Evolutionary conservation across 2,329 filamentous ascomycete genomes (phyloP).

Genomic region (Sporothrix variecibatus): DNA sequence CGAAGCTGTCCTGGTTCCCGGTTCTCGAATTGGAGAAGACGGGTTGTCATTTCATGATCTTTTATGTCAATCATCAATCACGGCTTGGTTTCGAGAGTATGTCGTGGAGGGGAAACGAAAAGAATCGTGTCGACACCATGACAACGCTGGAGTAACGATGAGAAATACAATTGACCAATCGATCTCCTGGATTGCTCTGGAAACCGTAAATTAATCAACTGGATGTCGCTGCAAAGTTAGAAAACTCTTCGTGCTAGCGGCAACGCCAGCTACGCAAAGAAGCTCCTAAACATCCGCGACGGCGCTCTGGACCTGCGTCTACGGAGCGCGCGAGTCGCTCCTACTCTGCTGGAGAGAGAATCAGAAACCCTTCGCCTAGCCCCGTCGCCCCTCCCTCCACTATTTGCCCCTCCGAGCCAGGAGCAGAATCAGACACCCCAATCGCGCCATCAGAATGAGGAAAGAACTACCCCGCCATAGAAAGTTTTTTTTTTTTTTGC

Average conservation of each 20-base stretch:
- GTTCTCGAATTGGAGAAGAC: slow-evolving; percentile 14
- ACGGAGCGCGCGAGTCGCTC: not conserved
- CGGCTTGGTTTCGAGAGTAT: not conserved
- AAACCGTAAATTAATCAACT: slow-evolving; percentile 14
- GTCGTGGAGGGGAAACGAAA: not conserved
- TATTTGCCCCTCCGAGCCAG: slow-evolving; percentile 22
- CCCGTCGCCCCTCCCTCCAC: not conserved
- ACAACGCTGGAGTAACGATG: not conserved
- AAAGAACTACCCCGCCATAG: slow-evolving; percentile 26
- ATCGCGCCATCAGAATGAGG: slow-evolving; percentile 23
- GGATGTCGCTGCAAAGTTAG: not conserved
- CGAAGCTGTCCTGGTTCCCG: slow-evolving; percentile 6
- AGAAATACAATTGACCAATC: slow-evolving; percentile 3
- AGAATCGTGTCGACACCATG: not conserved
- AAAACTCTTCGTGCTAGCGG: slow-evolving; percentile 21
- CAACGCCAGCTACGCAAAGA: not conserved
- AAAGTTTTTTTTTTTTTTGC: slow-evolving; percentile 8
- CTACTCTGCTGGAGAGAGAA: not conserved
- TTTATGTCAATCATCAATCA: not conserved
- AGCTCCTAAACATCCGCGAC: not conserved
- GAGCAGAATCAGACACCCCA: slow-evolving; percentile 1
- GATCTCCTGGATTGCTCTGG: slow-evolving; percentile 15
- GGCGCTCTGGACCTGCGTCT: slow-evolving; percentile 7
- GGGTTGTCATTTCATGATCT: not conserved
- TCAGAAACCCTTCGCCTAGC: not conserved